Evolutionary conservation across 2,329 filamentous ascomycete genomes (phyloP), one percentile per base, ranked within the genome.

Genomic region (Lecanicillium sp.): DNA sequence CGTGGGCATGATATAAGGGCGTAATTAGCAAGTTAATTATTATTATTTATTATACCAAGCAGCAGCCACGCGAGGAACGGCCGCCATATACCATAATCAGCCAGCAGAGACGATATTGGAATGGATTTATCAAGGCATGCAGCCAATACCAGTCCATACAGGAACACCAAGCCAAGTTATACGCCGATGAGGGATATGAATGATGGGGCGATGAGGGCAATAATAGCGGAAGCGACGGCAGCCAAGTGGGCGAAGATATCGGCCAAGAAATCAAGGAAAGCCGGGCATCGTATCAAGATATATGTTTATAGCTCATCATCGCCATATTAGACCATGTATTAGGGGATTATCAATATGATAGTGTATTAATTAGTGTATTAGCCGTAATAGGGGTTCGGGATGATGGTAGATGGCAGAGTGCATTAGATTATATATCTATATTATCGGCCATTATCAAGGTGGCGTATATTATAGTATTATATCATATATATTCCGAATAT

Each of bases 1-100:
- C 28, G 28, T 35, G 28, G 14, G n/a, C 2, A 8, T 18, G n/a
- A 12, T 35, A 35, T 35, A 35, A 35, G 22, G 22, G 22, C 22
- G 11, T 11, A n/a, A n/a, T n/a, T n/a, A n/a, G n/a, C n/a, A n/a
- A n/a, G n/a, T n/a, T n/a, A n/a, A 6, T 45, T 4, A 33, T 29
- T 9, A 31, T 45, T 14, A 37, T 31, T 22, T 28, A 20, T 25
- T 16, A 38, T 2, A 42, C 12, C 12, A 18, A 45, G 32, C n/a
- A 28, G n/a, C n/a, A 28, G 25, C 25, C n/a, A 28, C 25, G 8
- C 8, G 25, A 33, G 22, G 25, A 13, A 28, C 4, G 29, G 33
- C 5, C 13, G 35, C 2, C 19, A 40, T 20, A 13, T 22, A 20
- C 33, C 16, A 25, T 28, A 27, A 41, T 18, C 13, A 36, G 38